Conservation (phyloP, 2,329 filamentous ascomycete genomes). For the Alternaria novae-zelandiae region DNA sequence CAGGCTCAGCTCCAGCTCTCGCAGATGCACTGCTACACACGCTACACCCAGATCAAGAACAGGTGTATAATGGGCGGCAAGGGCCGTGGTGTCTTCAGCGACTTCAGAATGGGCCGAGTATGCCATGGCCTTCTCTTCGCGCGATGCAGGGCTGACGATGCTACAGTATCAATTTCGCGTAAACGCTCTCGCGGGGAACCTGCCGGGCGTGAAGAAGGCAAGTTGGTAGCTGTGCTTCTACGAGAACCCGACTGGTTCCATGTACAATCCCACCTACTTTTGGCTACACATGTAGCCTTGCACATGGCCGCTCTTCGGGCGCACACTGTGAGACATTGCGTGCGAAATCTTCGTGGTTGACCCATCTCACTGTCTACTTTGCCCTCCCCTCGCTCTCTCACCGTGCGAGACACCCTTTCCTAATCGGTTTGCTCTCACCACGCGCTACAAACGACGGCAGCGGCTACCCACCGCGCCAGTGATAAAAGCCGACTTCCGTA, state of each 20-base stretch:
- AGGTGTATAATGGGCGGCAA: constrained; percentile 92
- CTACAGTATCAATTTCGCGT: constrained; percentile 89
- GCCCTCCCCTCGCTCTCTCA: background rate
- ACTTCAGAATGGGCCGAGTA: constrained; percentile 92
- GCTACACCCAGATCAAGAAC: constrained; percentile 92
- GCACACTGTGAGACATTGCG: background rate
- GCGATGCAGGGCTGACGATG: constrained; percentile 15
- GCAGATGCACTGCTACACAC: constrained; percentile 95
- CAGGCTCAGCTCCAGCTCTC: constrained; percentile 92
- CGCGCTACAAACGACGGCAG: constrained; percentile 14
- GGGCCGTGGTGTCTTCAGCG: constrained; percentile 85
- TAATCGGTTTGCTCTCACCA: constrained; percentile 21
- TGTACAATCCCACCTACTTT: constrained; percentile 19
- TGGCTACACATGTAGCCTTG: background rate
- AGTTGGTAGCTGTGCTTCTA: constrained; percentile 74
- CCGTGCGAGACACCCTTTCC: constrained; percentile 10
- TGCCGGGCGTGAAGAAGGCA: constrained; percentile 94
- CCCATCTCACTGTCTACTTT: background rate
- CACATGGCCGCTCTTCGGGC: background rate
- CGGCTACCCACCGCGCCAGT: background rate
- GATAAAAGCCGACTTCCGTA: background rate
- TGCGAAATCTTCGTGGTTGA: background rate
- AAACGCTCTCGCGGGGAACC: constrained; percentile 81
- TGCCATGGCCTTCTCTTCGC: constrained; percentile 40
- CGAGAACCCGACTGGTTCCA: background rate